Evolutionary conservation across 129 eudicot genomes (phyloP), one percentile per base, ranked within the genome.

Genomic region (Glebionis coronaria): DNA sequence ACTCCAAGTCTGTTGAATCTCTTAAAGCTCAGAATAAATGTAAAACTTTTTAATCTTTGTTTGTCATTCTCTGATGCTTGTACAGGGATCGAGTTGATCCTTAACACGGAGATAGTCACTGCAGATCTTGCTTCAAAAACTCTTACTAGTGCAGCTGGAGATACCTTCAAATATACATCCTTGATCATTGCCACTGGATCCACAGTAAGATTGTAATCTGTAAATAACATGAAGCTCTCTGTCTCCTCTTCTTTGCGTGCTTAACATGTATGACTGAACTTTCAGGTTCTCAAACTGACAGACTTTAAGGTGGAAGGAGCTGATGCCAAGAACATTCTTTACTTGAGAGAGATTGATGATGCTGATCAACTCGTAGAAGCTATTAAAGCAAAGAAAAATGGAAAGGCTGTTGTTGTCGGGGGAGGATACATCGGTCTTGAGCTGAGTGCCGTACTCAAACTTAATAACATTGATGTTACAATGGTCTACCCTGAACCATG

Each of bases 371-470:
- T 93, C 73, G 92, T 89, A 5, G 95, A 93, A 77, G 83, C 79
- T 73, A 84, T 89, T 35, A 93, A 93, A 76, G 85, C 88, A 44
- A 93, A 93, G 97, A 93, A 86, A 76, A 80, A 82, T 73, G 99
- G 95, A 44, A 93, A 81, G 63, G 99, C 85, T 8, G 90, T 93
- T 18, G 67, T 93, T 77, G 99, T 93, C 56, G 99, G 99, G 4
- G 99, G 99, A 74, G 99, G 99, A 67, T 93, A 93, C 82, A 93
- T 93, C 46, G 99, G 99, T 78, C 93, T 93, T 60, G 99, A 93
- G 80, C 92, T 93, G 12, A 89, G 99, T 82, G 99, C 99, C 7
- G 97, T 85, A 29, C 21, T 93, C 49, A 93, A 44, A 72, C 40
- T 92, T 38, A 93, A 93, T 71, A 82, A 93, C 49, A 53, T 84